Percentiles rank a stretch among this genome's conserved stretches.
phyloP scores from a whole-genome alignment of 257 asterid species.

The Linderniella brevidens region DNA sequence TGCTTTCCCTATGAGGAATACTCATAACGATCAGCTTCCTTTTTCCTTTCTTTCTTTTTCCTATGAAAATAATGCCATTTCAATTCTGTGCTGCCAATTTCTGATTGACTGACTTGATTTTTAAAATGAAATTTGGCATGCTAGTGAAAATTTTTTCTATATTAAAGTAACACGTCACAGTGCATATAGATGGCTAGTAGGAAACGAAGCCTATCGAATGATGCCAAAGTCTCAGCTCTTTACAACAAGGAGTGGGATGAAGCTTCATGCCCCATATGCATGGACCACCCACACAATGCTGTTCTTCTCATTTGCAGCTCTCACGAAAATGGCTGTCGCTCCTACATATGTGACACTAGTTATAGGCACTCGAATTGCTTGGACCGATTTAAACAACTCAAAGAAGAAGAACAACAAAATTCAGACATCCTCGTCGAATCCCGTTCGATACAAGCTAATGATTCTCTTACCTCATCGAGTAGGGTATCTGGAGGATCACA shows the following conservation, averaged over 20 bases:
- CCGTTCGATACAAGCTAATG: not conserved
- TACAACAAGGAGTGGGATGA: slow-evolving; percentile 89
- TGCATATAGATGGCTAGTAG: slow-evolving; percentile 87
- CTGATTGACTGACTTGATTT: too few species aligned
- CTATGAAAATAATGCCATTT: not conserved
- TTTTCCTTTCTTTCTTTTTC: not conserved
- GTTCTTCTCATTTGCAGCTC: slow-evolving; percentile 87
- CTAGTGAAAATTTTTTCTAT: slow-evolving; percentile 24
- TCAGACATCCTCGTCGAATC: slow-evolving; percentile 14
- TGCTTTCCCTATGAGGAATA: not conserved
- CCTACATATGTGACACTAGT: slow-evolving; percentile 89
- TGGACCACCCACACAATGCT: slow-evolving; percentile 82
- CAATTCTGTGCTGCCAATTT: not conserved
- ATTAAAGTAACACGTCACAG: slow-evolving; percentile 54
- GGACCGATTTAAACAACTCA: slow-evolving; percentile 69
- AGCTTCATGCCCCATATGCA: slow-evolving; percentile 80
- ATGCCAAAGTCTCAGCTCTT: slow-evolving; percentile 46
- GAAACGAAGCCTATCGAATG: slow-evolving; percentile 67
- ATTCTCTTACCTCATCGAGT: slow-evolving; percentile 7
- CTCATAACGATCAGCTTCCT: not conserved
- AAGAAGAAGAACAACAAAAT: slow-evolving; percentile 25
- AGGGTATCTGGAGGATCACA: slow-evolving; percentile 4
- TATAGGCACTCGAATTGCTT: slow-evolving; percentile 83
- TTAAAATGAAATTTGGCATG: too few species aligned
- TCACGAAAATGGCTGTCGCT: slow-evolving; percentile 72